Evolutionary conservation across 805 yeast genomes (phyloP), one percentile per base, ranked within the genome.

Genomic region (Debaryomyces castellii): DNA sequence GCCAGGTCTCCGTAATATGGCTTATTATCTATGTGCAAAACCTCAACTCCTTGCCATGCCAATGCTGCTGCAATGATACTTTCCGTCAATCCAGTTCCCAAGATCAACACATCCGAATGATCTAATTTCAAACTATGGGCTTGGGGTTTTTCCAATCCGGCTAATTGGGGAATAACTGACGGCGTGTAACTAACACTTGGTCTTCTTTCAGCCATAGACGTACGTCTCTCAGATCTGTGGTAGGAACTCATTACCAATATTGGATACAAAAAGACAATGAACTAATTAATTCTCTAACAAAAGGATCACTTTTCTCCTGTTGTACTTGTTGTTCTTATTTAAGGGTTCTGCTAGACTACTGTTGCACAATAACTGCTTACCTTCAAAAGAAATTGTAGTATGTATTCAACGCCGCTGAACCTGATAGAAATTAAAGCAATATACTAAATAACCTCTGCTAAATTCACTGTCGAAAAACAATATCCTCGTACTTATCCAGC

Each of bases 21-120:
- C 59, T 90, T 86, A 36, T 82, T 73, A 63, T 94, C 99, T 24
- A 94, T 81, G 60, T 94, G 99, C 37, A 94, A 71, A 7, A 94
- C 97, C 52, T 78, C 82, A n/a, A 94, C 82, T n/a, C 99, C 99
- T 57, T 89, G 96, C 98, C 99, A 94, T 10, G 97, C 86, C 39
- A 94, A 74, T 0, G 97, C 92, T 10, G 97, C 96, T 0, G 98
- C 97, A 40, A 90, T 67, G 10, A 94, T 83, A 53, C 89, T 81
- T 63, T 94, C 96, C 2, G 83, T 85, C 35, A 94, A 73, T 3
- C 98, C 98, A 0, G 99, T 92, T 30, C 99, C 99, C 51, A 87
- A 81, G 45, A 94, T 87, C 24, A 94, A 74, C 11, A 94, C 96
- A 60, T 94, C 99, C 54, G 89, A 88, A 30, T 63, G 65, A 50